Percentiles rank a stretch among this genome's conserved stretches.
Conservation (phyloP, 345 rosid species). For the thale cress (Arabidopsis thaliana) region DNA sequence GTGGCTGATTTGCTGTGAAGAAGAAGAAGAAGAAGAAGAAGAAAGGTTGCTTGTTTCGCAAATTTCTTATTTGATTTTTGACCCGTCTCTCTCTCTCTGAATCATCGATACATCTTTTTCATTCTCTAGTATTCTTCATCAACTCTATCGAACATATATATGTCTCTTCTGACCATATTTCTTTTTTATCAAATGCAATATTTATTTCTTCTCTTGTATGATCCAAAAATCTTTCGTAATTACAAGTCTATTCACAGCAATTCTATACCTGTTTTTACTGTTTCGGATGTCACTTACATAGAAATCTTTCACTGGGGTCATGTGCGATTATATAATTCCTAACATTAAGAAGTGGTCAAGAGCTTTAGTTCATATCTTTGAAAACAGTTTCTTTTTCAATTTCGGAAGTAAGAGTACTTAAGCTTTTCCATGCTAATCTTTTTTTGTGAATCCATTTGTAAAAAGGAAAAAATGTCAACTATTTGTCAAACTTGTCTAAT, state of each 20-base stretch:
- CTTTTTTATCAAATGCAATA: constrained; percentile 23
- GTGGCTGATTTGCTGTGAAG: constrained; percentile 53
- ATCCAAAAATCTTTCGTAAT: background rate
- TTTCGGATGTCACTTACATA: background rate
- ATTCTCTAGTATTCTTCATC: constrained; percentile 29
- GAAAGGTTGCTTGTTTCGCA: constrained; percentile 39
- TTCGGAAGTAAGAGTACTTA: background rate
- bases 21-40: constrained; percentile 25
- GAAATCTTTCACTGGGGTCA: background rate
- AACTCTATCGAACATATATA: constrained; percentile 40
- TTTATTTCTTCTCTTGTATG: constrained; percentile 19
- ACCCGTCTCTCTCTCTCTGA: constrained; percentile 19
- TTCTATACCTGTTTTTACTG: background rate
- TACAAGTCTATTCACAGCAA: background rate
- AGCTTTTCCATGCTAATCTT: no score
- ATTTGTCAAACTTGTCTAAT: background rate
- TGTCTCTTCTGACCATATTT: constrained; percentile 38
- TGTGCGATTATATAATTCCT: background rate
- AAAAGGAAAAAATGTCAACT: background rate
- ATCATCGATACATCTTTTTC: constrained; percentile 25
- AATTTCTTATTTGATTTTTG: constrained; percentile 41
- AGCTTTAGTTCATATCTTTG: background rate
- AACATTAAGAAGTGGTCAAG: background rate
- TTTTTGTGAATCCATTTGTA: background rate
- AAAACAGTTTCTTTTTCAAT: background rate